Evolutionary conservation across 352 stramenopile species (phyloP), one percentile per base, ranked within the genome.

Genomic region (Phytophthora aleatoria): DNA sequence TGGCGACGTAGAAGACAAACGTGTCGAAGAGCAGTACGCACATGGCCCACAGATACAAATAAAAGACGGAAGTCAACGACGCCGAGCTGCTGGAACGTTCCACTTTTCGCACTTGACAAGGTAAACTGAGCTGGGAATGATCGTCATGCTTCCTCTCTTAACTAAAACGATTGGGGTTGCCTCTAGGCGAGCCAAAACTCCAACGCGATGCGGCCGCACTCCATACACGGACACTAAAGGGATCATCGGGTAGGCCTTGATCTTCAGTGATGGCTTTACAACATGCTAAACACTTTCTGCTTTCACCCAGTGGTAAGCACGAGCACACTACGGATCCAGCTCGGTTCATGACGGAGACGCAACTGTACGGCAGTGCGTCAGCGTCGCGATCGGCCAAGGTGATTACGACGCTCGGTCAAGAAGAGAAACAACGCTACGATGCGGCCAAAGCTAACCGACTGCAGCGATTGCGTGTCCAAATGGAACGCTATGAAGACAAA

Each of bases 401-500:
- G 24, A 48, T 56, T 5, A 67, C 58, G 11, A 81, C 76, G 5
- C 57, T 89, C 5, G 77, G 73, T 0, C 77, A 84, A 55, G 70
- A 85, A 61, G 79, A 87, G 8, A 87, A 87, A 44, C 77, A 83
- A 42, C 71, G 55, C 6, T 70, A 71, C 12, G 48, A 78, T 12
- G 57, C 65, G 8, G 66, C 67, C 7, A 83, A 84, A 35, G 50
- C 49, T 9, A 72, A 50, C 20, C 67, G 80, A 10, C 49, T 89
- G 16, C 70, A 83, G 8, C 66, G 77, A 42, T 74, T 89, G 51
- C 66, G 74, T 15, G 16, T 50, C 31, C 59, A 82, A 20, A 74
- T 84, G 38, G 55, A 82, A 15, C 45, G 69, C 12, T 78, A 86
- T 60, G 55, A 78, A 39, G 33, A 61, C 11, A 59, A 70, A 54